Conservation (phyloP, 2,329 filamentous ascomycete genomes). For the Graphilbum sp. region DNA sequence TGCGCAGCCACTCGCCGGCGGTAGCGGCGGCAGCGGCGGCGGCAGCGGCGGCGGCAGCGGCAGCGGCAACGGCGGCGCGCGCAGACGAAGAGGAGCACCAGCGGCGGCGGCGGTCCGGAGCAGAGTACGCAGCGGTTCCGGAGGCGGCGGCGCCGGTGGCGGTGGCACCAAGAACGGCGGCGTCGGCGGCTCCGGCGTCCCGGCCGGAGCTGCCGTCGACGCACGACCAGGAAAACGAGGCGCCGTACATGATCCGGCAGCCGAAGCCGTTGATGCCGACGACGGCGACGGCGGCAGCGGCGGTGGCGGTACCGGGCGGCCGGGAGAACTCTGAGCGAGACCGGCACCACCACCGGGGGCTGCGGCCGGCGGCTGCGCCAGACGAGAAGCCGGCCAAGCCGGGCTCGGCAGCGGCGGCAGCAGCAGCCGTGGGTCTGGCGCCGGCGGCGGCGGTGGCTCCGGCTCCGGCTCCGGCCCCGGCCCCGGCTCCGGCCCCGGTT, state of each 20-base stretch:
- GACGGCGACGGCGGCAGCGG: constrained; percentile 17
- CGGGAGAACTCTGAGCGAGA: no score
- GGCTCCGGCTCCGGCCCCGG: neutral
- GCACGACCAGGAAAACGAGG: constrained; percentile 76
- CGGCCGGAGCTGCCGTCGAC: constrained; percentile 31
- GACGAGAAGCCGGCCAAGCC: neutral
- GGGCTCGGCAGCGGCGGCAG: neutral
- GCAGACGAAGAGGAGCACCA: no score
- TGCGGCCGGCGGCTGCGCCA: constrained; percentile 18
- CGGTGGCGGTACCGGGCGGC: no score
- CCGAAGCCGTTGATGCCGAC: constrained; percentile 32
- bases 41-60: neutral
- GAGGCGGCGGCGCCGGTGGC: neutral
- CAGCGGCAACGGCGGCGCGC: neutral
- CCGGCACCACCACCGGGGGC: constrained; percentile 35
- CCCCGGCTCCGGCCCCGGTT: no score
- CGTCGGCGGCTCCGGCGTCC: neutral
- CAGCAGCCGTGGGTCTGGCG: neutral
- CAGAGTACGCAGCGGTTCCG: neutral
- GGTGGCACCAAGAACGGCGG: neutral
- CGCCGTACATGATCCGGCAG: constrained; percentile 48
- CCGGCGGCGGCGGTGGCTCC: neutral
- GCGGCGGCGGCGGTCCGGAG: no score
- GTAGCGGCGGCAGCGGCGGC: neutral
- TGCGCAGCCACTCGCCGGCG: constrained; percentile 17